Conservation (phyloP, 257 asterid species). For the Solanum phureja region DNA sequence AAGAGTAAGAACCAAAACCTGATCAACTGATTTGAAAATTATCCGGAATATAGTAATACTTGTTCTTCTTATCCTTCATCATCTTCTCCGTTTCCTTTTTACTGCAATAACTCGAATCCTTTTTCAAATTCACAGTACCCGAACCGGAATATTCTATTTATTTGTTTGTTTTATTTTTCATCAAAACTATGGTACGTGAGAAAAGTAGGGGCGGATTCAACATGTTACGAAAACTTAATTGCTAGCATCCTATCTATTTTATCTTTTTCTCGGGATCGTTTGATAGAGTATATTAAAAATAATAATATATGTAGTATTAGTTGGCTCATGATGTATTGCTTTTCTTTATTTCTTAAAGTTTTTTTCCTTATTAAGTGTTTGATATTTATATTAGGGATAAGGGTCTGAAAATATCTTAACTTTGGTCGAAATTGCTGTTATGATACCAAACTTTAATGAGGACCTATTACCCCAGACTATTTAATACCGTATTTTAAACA, state of each 20-base stretch:
- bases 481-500: too few relatives aligned
- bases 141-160: not conserved
- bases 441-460: too few relatives aligned
- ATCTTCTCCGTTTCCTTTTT: not conserved
- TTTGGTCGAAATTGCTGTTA: too few relatives aligned
- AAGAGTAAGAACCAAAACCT: conserved; percentile 33
- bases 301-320: too few relatives aligned
- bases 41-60: conserved; percentile 55
- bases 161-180: not conserved
- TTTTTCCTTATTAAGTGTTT: too few relatives aligned
- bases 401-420: too few relatives aligned
- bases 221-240: too few relatives aligned
- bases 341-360: not conserved
- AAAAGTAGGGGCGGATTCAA: not conserved
- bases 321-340: not conserved
- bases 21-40: conserved; percentile 52
- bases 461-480: too few relatives aligned
- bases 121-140: not conserved
- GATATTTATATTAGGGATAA: too few relatives aligned
- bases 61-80: conserved; percentile 19
- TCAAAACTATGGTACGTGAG: not conserved
- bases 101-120: conserved; percentile 8
- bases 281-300: not conserved
- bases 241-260: too few relatives aligned
- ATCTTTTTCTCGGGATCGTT: not conserved